A percentile compares a stretch with the other conserved stretches of the same genome.
phyloP scores from a whole-genome alignment of 139 green algal species.

The Astrephomene gubernaculifera region DNA sequence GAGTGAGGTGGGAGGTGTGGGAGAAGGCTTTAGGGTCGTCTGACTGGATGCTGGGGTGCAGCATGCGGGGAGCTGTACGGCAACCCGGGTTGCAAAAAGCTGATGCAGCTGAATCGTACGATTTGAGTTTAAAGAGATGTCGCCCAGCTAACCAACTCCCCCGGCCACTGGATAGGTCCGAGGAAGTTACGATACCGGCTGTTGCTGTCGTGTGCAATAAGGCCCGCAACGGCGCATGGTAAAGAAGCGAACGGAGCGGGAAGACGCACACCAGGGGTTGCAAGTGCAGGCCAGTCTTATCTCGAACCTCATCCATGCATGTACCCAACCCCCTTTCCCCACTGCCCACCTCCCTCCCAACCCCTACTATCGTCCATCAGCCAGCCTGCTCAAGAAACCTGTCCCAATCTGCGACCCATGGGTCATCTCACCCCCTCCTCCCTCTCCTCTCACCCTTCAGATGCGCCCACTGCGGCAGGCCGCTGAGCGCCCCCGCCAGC shows the following conservation, averaged over 20 bases:
- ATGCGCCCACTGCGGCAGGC: slow-evolving; percentile 46
- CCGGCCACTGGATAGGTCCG: slow-evolving; percentile 17
- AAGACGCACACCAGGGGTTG: slow-evolving; percentile 30
- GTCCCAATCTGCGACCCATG: background rate
- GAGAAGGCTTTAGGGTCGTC: background rate
- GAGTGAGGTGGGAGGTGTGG: background rate
- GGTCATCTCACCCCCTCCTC: background rate
- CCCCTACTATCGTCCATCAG: too few relatives aligned
- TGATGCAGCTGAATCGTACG: too few relatives aligned
- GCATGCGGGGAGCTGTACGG: too few relatives aligned
- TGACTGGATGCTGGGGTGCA: too few relatives aligned
- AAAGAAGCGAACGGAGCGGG: slow-evolving; percentile 11
- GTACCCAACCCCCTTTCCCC: too few relatives aligned
- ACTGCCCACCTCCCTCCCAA: too few relatives aligned
- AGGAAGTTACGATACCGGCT: slow-evolving; percentile 33
- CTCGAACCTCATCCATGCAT: too few relatives aligned
- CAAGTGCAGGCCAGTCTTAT: too few relatives aligned
- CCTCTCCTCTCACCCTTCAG: slow-evolving; percentile 2
- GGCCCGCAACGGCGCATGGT: slow-evolving; percentile 24
- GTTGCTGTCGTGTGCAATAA: slow-evolving; percentile 29
- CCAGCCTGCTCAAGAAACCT: too few relatives aligned
- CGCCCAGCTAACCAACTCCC: slow-evolving; percentile 16
- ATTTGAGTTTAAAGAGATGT: background rate
- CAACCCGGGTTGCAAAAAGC: too few relatives aligned
- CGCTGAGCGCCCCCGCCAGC: slow-evolving; percentile 62